Evolutionary conservation across 148 eudicot genomes (phyloP).

Genomic region (Beta vulgaris): DNA sequence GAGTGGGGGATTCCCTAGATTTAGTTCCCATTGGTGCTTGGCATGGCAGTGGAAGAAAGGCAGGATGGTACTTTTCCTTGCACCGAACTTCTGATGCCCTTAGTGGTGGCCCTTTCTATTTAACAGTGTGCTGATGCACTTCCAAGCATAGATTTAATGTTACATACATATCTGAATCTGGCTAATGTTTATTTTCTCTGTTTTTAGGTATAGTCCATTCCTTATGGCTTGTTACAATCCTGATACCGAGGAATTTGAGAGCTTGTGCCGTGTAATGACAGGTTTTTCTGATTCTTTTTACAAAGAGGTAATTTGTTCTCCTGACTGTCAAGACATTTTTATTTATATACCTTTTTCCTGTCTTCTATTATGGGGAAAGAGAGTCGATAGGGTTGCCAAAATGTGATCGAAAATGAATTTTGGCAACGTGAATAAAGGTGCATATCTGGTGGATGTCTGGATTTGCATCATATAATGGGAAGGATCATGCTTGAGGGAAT

Average conservation of each 20-base stretch:
- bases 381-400: neutral
- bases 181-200: neutral
- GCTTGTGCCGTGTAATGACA: constrained; percentile 98
- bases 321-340: neutral
- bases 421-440: too few species aligned
- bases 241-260: constrained; percentile 86
- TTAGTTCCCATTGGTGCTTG: constrained; percentile 99
- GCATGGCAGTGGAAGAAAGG: constrained; percentile 99
- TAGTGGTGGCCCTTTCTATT: neutral
- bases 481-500: neutral
- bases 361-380: neutral
- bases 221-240: constrained; percentile 98
- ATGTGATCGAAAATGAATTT: neutral
- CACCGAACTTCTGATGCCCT: neutral
- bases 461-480: neutral
- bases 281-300: constrained; percentile 94
- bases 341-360: neutral
- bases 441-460: neutral
- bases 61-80: constrained; percentile 75
- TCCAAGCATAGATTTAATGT: neutral
- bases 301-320: constrained; percentile 50
- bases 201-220: constrained; percentile 95
- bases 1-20: constrained; percentile 81
- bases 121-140: neutral
- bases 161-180: neutral